Conservation (phyloP, 2,329 filamentous ascomycete genomes). For the Colletotrichum phormii region DNA sequence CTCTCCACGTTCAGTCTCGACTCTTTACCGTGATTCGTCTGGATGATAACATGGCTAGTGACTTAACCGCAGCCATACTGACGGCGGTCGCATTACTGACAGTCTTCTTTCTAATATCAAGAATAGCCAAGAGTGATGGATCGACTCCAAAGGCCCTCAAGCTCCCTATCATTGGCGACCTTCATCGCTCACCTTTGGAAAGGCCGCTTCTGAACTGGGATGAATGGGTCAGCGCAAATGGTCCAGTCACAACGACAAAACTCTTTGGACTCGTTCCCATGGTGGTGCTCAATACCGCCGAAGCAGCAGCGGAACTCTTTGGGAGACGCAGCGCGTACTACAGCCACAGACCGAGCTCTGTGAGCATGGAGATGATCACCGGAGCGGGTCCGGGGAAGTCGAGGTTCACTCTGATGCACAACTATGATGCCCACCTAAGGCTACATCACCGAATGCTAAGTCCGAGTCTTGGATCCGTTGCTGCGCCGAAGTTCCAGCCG, state of each 20-base stretch:
- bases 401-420: slow-evolving; percentile 39
- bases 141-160: slow-evolving; percentile 19
- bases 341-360: slow-evolving; percentile 39
- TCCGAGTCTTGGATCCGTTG: slow-evolving; percentile 45
- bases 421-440: slow-evolving; percentile 52
- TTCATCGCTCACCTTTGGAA: slow-evolving; percentile 39
- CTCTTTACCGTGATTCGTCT: background rate
- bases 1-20: background rate
- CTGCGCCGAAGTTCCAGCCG: slow-evolving; percentile 48
- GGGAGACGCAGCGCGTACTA: slow-evolving; percentile 39
- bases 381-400: slow-evolving; percentile 37
- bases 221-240: slow-evolving; percentile 36
- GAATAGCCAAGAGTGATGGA: background rate
- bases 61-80: background rate
- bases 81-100: slow-evolving; percentile 3
- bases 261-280: slow-evolving; percentile 40
- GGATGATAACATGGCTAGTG: background rate
- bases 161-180: slow-evolving; percentile 38
- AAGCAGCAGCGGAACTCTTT: slow-evolving; percentile 39
- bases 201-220: slow-evolving; percentile 39
- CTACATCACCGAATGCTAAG: slow-evolving; percentile 53
- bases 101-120: background rate
- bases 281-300: slow-evolving; percentile 37
- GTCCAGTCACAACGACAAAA: slow-evolving; percentile 35
- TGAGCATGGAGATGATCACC: slow-evolving; percentile 42